Base-by-base conservation (phyloP, 441 rosid genomes). In the Gossypium laxum region DNA sequence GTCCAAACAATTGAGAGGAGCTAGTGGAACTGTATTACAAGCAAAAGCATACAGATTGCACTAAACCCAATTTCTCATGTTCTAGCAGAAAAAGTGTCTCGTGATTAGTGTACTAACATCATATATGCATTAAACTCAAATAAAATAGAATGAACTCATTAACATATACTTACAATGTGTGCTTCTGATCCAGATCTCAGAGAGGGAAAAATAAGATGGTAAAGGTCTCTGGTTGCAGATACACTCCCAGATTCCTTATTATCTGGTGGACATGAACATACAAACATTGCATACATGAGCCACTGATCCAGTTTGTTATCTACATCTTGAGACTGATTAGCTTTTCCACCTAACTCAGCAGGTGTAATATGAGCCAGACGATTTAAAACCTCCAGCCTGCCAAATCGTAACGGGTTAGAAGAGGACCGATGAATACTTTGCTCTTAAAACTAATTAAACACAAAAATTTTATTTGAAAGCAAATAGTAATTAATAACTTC, bases 211-310 rank as follows among this genome's bases (percentile, higher is more conserved):
- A 95, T 89, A 75, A 88, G 91, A 89, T 88, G 93, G 84, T 91
- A 95, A 77, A 95, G 93, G 54, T 89, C 93, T 82, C 89, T 95
- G 79, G 86, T 86, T 75, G 93, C 88, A 63, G 91, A 85, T 72
- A 88, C 82, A 84, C 91, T 88, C 69, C 96, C 92, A 52, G 89
- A 81, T 80, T 91, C 97, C 84, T 82, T 87, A 66, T 83, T 81
- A 83, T 92, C 96, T 52, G 94, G 97, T 45, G 96, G 98, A 73
- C 99, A 95, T 11, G 99, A 92, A 81, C 99, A 95, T 58, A 95
- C 88, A 80, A 92, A 95, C 91, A 91, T 88, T 62, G 98, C 91
- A 81, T 95, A 95, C 84, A 95, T 82, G 70, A 92, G 94, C 99
- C 99, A 92, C 78, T 95, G 99, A 79, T 95, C 99, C 81, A 89